Base-by-base conservation (phyloP, 1,284 basidiomycete species). In the Trametes sp. region DNA sequence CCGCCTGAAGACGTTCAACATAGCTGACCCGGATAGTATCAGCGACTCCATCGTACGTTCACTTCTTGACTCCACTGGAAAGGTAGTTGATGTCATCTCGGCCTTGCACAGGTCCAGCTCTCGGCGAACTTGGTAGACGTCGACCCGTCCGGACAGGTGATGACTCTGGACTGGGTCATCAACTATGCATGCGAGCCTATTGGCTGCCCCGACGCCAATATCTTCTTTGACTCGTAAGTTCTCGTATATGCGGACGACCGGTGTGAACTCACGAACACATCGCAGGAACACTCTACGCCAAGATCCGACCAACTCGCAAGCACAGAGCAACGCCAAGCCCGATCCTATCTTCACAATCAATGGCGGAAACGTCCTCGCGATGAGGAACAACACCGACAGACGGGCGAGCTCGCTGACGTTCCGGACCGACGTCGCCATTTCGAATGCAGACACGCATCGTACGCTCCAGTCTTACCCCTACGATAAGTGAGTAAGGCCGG, bases 381-480 rank as follows among this genome's bases (percentile, higher is more conserved):
- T 63, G 58, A 52, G 44, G 11, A 68, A 68, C 49, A 48, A 59
- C 36, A 56, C 55, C 2, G 66, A 70, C 54, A 56, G 54, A 28
- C 63, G 67, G 5, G 19, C 57, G 21, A 69, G 62, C 54, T 64
- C 70, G 4, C 60, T 61, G 36, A 61, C 58, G 13, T 71, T 71
- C 61, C 59, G 70, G 41, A 71, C 68, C 8, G 57, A 66, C 14
- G 57, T 71, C 16, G 66, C 64, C n/a, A 64, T 71, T 45, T 58
- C 66, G 7, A 67, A 59, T 53, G 63, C 59, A 42, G 56, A 48
- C 28, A 65, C 66, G 2, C 62, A 64, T 16, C 66, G 70, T 2
- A 66, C 68, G 14, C 57, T 61, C 2, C 70, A 71, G 51, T 65
- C 66, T 1, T 70, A 71, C 54, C 70, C 70, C 16, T 71, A 64